A percentile compares a stretch with the other conserved stretches of the same genome.
phyloP scores from a whole-genome alignment of 345 rosid genomes.

The Arabis alpina region DNA sequence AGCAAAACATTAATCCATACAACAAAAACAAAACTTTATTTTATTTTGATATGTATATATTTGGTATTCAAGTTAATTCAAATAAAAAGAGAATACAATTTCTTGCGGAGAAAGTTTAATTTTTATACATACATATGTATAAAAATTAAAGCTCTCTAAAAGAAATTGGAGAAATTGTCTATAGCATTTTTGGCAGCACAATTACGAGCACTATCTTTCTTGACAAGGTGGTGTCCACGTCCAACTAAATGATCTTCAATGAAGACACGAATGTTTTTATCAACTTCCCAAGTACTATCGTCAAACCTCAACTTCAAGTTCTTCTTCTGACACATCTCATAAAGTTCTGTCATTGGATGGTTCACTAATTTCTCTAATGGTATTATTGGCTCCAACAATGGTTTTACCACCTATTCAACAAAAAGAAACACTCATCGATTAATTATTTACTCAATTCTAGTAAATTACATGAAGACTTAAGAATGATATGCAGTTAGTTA shows the following conservation, averaged over 20 bases:
- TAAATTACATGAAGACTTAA: neutral
- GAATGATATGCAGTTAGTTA: conserved; percentile 13
- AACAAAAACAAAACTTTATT: too few relatives aligned
- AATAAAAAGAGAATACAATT: conserved; percentile 2
- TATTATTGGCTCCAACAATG: conserved; percentile 64
- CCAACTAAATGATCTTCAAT: conserved; percentile 50
- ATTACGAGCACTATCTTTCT: conserved; percentile 60
- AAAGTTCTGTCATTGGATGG: conserved; percentile 58
- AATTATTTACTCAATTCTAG: neutral
- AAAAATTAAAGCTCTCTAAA: neutral
- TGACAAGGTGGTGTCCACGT: conserved; percentile 40
- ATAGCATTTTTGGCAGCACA: conserved; percentile 71
- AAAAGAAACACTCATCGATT: neutral
- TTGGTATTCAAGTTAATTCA: neutral
- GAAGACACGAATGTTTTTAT: conserved; percentile 42
- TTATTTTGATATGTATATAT: too few relatives aligned
- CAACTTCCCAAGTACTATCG: conserved; percentile 53
- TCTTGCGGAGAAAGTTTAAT: neutral
- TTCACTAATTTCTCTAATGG: conserved; percentile 36
- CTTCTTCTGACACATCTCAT: conserved; percentile 64
- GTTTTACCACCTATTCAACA: conserved; percentile 51
- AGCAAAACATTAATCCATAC: neutral
- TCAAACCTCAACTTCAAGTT: conserved; percentile 51
- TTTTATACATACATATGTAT: too few relatives aligned
- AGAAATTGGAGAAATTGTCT: conserved; percentile 41